These are phyloP conservation scores for Penicillium capsulatum DNA, from an alignment of 2,329 filamentous ascomycete species.

Conservation along the genomic window DNA sequence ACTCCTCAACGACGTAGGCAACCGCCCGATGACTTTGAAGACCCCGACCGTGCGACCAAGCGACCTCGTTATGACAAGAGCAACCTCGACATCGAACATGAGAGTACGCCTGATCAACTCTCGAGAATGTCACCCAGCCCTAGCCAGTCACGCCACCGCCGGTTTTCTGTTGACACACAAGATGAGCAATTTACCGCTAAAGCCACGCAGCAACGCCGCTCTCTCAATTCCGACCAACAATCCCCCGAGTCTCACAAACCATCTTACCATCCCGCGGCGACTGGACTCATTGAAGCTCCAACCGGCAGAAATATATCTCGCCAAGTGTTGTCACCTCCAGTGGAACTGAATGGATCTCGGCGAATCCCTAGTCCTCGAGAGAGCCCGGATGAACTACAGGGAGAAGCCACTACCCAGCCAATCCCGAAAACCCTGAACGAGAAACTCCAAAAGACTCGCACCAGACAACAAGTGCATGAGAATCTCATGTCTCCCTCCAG, in stretches of 20 bases:
- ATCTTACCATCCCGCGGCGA: background rate
- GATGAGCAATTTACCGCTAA: slow-evolving; percentile 25
- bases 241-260: background rate
- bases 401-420: slow-evolving; percentile 30
- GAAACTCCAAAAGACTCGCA: slow-evolving; percentile 4
- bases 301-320: background rate
- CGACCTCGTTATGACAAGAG: slow-evolving; percentile 25
- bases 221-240: background rate
- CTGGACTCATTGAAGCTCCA: background rate
- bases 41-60: slow-evolving; percentile 25
- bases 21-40: slow-evolving; percentile 13
- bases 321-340: too few species aligned
- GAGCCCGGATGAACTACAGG: slow-evolving; percentile 41
- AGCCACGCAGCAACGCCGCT: slow-evolving; percentile 24
- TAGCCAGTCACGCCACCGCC: slow-evolving; percentile 2
- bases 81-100: background rate
- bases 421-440: slow-evolving; percentile 11
- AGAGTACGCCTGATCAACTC: background rate
- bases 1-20: slow-evolving; percentile 10
- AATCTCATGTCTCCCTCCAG: slow-evolving; percentile 5
- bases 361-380: slow-evolving; percentile 23
- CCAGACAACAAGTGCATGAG: slow-evolving; percentile 2
- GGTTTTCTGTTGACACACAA: slow-evolving; percentile 8
- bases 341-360: slow-evolving; percentile 1
- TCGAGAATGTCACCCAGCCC: background rate